Percentiles rank a stretch among this genome's conserved stretches.
Conservation (phyloP, 768 basidiomycete genomes). For the Panaeolus cyanescens region DNA sequence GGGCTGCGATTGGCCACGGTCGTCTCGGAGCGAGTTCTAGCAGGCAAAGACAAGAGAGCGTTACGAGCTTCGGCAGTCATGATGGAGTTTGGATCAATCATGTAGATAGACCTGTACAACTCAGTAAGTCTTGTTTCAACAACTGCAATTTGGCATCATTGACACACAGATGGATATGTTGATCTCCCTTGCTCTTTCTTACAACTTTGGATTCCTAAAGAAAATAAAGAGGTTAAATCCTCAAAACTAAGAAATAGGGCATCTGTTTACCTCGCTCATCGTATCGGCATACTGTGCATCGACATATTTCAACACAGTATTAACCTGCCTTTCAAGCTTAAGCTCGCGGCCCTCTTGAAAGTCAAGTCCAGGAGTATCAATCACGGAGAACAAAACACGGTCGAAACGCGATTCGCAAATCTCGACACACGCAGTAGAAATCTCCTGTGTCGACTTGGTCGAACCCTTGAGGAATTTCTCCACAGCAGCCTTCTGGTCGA, state of each 20-base stretch:
- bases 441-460: slow-evolving; percentile 59
- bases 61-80: slow-evolving; percentile 55
- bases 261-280: slow-evolving; percentile 86
- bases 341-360: slow-evolving; percentile 74
- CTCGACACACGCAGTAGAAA: slow-evolving; percentile 74
- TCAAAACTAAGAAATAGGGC: too few relatives aligned
- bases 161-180: slow-evolving; percentile 85
- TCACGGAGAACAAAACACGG: slow-evolving; percentile 74
- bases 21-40: slow-evolving; percentile 65
- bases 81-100: slow-evolving; percentile 79
- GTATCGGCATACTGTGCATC: slow-evolving; percentile 85
- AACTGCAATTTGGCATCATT: slow-evolving; percentile 1
- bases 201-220: slow-evolving; percentile 87
- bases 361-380: slow-evolving; percentile 86
- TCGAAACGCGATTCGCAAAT: slow-evolving; percentile 85
- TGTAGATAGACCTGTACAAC: slow-evolving; percentile 70
- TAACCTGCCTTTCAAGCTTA: slow-evolving; percentile 79
- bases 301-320: slow-evolving; percentile 71
- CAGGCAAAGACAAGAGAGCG: slow-evolving; percentile 45
- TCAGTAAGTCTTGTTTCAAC: slow-evolving; percentile 13
- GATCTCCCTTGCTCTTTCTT: slow-evolving; percentile 84
- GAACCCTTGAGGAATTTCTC: slow-evolving; percentile 65
- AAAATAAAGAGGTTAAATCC: slow-evolving; percentile 3
- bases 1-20: slow-evolving; percentile 56
- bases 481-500: slow-evolving; percentile 68